Percentiles rank a stretch among this genome's conserved stretches.
Conservation (phyloP, 129 eudicot species). For the Cynara cardunculus region DNA sequence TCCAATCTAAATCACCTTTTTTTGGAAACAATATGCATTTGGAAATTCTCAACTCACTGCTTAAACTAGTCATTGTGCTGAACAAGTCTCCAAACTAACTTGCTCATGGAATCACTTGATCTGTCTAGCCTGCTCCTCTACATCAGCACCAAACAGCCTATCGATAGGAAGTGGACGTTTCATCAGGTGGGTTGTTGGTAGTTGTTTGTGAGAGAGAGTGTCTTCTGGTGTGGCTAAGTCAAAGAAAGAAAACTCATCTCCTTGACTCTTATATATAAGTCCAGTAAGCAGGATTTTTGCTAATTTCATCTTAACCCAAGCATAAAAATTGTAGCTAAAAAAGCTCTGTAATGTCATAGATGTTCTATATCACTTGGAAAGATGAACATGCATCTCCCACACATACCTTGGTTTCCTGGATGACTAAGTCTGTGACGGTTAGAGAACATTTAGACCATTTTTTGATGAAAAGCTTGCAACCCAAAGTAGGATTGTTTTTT, state of each 20-base stretch:
- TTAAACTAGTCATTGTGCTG: neutral
- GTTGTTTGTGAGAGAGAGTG: neutral
- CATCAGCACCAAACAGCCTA: neutral
- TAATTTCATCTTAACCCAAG: neutral
- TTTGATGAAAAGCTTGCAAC: neutral
- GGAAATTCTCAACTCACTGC: neutral
- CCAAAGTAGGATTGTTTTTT: neutral
- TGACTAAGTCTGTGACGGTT: neutral
- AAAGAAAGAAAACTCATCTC: neutral
- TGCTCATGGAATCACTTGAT: neutral
- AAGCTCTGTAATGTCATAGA: no score
- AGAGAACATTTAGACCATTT: neutral
- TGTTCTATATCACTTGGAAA: neutral
- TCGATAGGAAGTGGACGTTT: neutral
- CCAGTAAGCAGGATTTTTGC: neutral
- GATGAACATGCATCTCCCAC: neutral
- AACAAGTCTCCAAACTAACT: neutral
- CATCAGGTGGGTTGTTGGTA: neutral
- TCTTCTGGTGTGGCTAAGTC: neutral
- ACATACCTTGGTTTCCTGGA: neutral
- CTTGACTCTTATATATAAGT: neutral
- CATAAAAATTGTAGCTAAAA: neutral
- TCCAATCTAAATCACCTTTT: neutral
- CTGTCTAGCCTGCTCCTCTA: neutral
- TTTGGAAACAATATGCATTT: neutral